These are phyloP conservation scores for Biscogniauxia mediterranea DNA, from an alignment of 2,329 filamentous ascomycete genomes.

Conservation along the genomic window DNA sequence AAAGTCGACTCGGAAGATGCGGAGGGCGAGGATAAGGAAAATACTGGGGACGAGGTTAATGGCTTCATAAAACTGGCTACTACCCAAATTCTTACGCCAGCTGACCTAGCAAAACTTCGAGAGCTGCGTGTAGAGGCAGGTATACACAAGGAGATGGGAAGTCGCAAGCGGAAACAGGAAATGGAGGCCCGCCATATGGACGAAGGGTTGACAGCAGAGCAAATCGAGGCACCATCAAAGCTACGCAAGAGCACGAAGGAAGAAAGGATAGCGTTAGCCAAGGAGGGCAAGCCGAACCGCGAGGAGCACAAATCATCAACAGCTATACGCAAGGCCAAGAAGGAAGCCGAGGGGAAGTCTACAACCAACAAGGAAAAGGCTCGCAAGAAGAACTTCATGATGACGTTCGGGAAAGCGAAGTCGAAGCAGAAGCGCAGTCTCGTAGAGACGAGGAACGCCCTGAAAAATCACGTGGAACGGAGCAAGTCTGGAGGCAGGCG, in stretches of 20 bases:
- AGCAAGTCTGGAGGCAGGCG: conserved; percentile 81
- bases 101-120: conserved; percentile 90
- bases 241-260: conserved; percentile 86
- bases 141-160: conserved; percentile 62
- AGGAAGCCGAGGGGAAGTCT: conserved; percentile 86
- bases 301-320: conserved; percentile 83
- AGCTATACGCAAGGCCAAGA: conserved; percentile 81
- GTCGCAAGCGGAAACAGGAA: conserved; percentile 48
- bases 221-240: conserved; percentile 83
- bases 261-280: conserved; percentile 79
- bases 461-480: conserved; percentile 79
- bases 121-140: conserved; percentile 77
- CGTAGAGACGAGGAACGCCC: conserved; percentile 75
- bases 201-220: conserved; percentile 83
- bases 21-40: conserved; percentile 42
- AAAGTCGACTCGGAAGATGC: conserved; percentile 45
- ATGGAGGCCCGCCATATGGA: conserved; percentile 67
- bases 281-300: conserved; percentile 75
- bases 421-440: conserved; percentile 93
- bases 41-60: conserved; percentile 40
- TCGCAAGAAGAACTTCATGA: conserved; percentile 96
- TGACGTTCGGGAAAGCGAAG: conserved; percentile 96
- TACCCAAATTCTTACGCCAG: conserved; percentile 89
- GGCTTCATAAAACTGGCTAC: conserved; percentile 76
- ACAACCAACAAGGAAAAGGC: conserved; percentile 97